Percentiles rank a stretch among this genome's conserved stretches.
Evolutionary conservation across 805 yeast genomes (phyloP).

Genomic region (Jamesozyma hellenica): DNA sequence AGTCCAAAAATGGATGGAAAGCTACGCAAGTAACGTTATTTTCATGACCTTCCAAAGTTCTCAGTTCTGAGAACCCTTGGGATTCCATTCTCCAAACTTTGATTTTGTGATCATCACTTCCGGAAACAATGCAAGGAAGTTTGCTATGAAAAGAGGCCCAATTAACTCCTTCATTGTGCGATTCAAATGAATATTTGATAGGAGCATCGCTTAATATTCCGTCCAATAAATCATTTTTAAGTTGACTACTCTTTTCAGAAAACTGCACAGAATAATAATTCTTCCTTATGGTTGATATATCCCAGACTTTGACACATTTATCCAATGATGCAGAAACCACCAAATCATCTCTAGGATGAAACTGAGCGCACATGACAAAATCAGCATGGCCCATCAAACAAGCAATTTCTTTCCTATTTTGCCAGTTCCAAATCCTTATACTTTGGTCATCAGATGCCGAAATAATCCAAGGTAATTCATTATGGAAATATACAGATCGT

Average conservation of each 20-base stretch:
- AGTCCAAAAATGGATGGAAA: conserved; percentile 88
- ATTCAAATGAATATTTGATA: conserved; percentile 90
- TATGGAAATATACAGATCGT: conserved; percentile 88
- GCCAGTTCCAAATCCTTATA: conserved; percentile 99
- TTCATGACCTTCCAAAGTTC: conserved; percentile 94
- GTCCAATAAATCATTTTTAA: conserved; percentile 64
- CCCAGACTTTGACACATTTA: conserved; percentile 99
- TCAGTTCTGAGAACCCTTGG: conserved; percentile 97
- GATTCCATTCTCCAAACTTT: conserved; percentile 97
- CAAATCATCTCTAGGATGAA: conserved; percentile 90
- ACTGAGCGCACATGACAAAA: conserved; percentile 95
- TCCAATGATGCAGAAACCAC: conserved; percentile 93
- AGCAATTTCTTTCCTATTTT: conserved; percentile 92
- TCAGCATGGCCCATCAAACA: conserved; percentile 96
- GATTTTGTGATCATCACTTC: conserved; percentile 90
- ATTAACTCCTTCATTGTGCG: conserved; percentile 96
- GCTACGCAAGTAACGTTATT: conserved; percentile 79
- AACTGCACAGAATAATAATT: conserved; percentile 78
- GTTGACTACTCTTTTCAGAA: conserved; percentile 37
- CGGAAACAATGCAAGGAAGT: conserved; percentile 84
- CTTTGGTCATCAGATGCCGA: conserved; percentile 97
- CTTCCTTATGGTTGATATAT: conserved; percentile 85
- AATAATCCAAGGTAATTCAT: conserved; percentile 93
- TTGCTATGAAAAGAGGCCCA: conserved; percentile 98
- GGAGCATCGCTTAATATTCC: conserved; percentile 94